Evolutionary conservation across 2,329 filamentous ascomycete genomes (phyloP).

Genomic region (Hypoxylon sp.): DNA sequence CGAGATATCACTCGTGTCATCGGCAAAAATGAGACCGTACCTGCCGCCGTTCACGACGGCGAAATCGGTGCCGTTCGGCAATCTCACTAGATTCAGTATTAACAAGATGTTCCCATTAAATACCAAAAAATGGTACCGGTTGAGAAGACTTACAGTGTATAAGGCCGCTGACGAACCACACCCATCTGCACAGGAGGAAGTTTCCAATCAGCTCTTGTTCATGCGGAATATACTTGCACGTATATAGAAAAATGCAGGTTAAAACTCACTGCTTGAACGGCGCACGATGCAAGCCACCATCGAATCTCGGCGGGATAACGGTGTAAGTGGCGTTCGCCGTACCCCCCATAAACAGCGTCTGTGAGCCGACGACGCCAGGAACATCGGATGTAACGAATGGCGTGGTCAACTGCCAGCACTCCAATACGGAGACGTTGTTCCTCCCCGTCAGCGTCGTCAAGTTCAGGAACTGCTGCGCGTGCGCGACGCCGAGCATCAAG

Average conservation of each 20-base stretch:
- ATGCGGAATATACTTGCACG: neutral
- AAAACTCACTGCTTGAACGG: constrained; percentile 59
- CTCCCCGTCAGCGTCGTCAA: constrained; percentile 59
- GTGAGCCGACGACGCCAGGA: constrained; percentile 55
- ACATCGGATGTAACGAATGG: constrained; percentile 54
- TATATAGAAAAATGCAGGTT: neutral
- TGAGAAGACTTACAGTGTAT: constrained; percentile 50
- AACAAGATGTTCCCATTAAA: neutral
- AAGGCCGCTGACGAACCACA: constrained; percentile 59
- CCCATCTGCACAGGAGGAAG: constrained; percentile 49
- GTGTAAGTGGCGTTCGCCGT: constrained; percentile 55
- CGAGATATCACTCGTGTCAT: constrained; percentile 60
- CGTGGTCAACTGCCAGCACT: constrained; percentile 62
- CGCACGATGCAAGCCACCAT: constrained; percentile 61
- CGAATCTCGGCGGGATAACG: constrained; percentile 57
- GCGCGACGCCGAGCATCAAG: constrained; percentile 13
- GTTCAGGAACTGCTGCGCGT: constrained; percentile 54
- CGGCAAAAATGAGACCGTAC: constrained; percentile 60
- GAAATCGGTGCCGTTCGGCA: constrained; percentile 58
- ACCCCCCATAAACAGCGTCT: constrained; percentile 54
- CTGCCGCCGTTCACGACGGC: constrained; percentile 59
- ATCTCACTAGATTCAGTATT: constrained; percentile 52
- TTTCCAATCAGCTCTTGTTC: neutral
- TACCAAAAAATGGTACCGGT: neutral
- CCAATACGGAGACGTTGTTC: constrained; percentile 59